Percentiles rank a stretch among this genome's conserved stretches.
Evolutionary conservation across 148 eudicot species (phyloP).

Genomic region (Chenopodium formosanum): DNA sequence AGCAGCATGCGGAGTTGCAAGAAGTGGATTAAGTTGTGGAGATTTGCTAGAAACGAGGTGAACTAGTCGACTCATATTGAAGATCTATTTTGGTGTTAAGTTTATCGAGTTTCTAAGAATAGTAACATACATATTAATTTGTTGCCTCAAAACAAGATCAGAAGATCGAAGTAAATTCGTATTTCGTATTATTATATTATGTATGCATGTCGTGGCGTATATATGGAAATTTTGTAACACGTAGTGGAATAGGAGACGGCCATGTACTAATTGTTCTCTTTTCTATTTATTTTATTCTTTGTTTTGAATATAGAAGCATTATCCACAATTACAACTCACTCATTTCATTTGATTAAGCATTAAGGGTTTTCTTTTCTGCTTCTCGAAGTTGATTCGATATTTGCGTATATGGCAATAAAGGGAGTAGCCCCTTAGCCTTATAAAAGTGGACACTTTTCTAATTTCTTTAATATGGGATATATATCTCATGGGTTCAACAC

Average conservation of each 20-base stretch:
- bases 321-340: not conserved
- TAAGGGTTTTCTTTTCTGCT: too few relatives aligned
- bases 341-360: too few relatives aligned
- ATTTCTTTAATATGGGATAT: too few relatives aligned
- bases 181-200: too few relatives aligned
- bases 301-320: not conserved
- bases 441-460: too few relatives aligned
- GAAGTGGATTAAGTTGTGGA: slow-evolving; percentile 14
- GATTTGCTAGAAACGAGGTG: slow-evolving; percentile 1
- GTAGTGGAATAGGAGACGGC: not conserved
- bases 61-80: slow-evolving; percentile 13
- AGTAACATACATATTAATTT: not conserved
- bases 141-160: too few relatives aligned
- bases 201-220: not conserved
- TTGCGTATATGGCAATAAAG: too few relatives aligned
- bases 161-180: too few relatives aligned
- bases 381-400: too few relatives aligned
- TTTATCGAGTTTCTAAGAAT: not conserved
- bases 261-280: not conserved
- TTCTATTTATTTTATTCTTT: not conserved
- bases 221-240: not conserved
- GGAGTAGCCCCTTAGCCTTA: too few relatives aligned
- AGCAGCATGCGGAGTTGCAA: not conserved
- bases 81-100: not conserved
- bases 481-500: too few relatives aligned